A percentile compares a stretch with the other conserved stretches of the same genome.
These are phyloP conservation scores for Boletus eberwhitei DNA, from an alignment of 768 basidiomycete species.

Conservation along the genomic window DNA sequence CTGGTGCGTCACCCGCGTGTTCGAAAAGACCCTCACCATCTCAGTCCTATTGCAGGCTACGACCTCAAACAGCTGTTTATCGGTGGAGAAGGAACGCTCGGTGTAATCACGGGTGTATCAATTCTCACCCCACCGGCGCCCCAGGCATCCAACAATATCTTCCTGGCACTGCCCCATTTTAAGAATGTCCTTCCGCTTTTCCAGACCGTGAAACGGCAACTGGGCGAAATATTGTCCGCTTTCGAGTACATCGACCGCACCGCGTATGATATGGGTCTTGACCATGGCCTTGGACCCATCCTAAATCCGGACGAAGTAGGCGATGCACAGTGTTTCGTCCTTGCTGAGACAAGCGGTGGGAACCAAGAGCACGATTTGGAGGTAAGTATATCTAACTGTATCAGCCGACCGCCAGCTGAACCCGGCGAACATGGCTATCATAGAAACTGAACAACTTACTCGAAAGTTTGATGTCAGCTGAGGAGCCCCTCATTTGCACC, in stretches of 20 bases:
- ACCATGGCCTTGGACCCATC: slow-evolving; percentile 77
- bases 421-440: not conserved
- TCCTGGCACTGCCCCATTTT: slow-evolving; percentile 85
- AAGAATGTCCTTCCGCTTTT: slow-evolving; percentile 85
- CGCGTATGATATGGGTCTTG: slow-evolving; percentile 78
- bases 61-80: slow-evolving; percentile 99
- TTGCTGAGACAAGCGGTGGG: slow-evolving; percentile 93
- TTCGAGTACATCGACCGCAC: slow-evolving; percentile 95
- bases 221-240: slow-evolving; percentile 94
- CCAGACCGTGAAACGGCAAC: slow-evolving; percentile 70
- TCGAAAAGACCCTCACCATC: not conserved
- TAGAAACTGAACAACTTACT: slow-evolving; percentile 86
- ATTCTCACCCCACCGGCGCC: slow-evolving; percentile 86
- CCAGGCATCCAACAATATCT: slow-evolving; percentile 84
- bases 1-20: slow-evolving; percentile 50
- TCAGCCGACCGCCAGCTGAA: slow-evolving; percentile 14
- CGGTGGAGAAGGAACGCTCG: slow-evolving; percentile 94
- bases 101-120: slow-evolving; percentile 91
- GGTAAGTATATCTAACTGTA: slow-evolving; percentile 40
- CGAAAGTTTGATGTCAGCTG: slow-evolving; percentile 70
- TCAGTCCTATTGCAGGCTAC: slow-evolving; percentile 59
- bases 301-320: slow-evolving; percentile 70
- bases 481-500: slow-evolving; percentile 75
- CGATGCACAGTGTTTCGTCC: slow-evolving; percentile 82
- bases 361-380: slow-evolving; percentile 91